phyloP scores from a whole-genome alignment of 2,329 filamentous ascomycete species.

The Claviceps africana region DNA sequence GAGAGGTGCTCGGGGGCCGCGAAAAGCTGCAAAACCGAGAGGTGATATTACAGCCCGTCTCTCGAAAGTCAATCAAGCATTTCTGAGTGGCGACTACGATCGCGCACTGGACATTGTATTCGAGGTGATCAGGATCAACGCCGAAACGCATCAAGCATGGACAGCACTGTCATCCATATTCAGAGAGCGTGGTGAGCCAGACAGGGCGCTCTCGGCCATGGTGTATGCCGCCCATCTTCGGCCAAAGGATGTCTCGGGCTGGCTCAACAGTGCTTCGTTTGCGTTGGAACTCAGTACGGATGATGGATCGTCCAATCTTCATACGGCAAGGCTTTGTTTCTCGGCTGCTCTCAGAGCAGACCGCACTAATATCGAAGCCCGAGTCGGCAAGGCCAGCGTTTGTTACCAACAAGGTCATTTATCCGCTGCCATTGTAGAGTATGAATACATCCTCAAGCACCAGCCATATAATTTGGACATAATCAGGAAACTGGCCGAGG shows the following conservation, averaged over 20 bases:
- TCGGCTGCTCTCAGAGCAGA: constrained; percentile 46
- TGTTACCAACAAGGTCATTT: constrained; percentile 41
- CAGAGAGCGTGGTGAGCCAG: constrained; percentile 42
- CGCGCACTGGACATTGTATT: constrained; percentile 43
- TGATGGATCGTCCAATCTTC: constrained; percentile 33
- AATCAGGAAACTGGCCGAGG: constrained; percentile 42
- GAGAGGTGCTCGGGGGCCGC: constrained; percentile 29
- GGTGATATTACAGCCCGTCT: constrained; percentile 58
- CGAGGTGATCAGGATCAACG: constrained; percentile 55
- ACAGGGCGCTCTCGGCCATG: constrained; percentile 44
- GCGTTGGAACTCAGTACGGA: constrained; percentile 35
- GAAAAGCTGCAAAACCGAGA: constrained; percentile 52
- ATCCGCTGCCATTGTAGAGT: constrained; percentile 40
- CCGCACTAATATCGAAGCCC: constrained; percentile 40
- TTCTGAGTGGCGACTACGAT: constrained; percentile 46
- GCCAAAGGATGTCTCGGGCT: constrained; percentile 44
- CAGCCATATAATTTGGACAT: constrained; percentile 39
- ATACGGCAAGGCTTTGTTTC: constrained; percentile 44
- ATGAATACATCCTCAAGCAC: constrained; percentile 38
- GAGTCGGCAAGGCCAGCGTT: constrained; percentile 45
- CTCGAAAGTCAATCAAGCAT: constrained; percentile 52
- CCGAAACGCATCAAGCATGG: constrained; percentile 53
- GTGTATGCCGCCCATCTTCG: constrained; percentile 49
- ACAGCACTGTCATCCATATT: constrained; percentile 46
- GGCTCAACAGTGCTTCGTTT: constrained; percentile 45